Evolutionary conservation across 768 basidiomycete species (phyloP).

Genomic region (Favolaschia claudopus): DNA sequence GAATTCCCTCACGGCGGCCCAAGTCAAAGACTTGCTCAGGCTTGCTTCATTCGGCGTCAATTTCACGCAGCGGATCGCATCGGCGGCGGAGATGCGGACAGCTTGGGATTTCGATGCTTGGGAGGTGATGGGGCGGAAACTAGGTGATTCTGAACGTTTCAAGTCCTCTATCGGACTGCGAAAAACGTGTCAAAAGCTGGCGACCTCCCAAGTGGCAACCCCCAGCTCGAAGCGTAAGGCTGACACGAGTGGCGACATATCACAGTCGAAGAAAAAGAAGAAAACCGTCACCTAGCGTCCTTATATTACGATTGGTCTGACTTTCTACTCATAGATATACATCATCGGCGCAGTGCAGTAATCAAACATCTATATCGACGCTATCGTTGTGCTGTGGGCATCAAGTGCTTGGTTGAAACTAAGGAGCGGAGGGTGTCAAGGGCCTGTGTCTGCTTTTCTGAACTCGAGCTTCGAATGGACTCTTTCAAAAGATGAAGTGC

Average conservation of each 20-base stretch:
- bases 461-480: neutral
- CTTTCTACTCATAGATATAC: no score
- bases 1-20: conserved; percentile 58
- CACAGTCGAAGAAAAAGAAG: conserved; percentile 42
- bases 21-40: conserved; percentile 84
- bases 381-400: no score
- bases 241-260: conserved; percentile 29
- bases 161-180: conserved; percentile 67
- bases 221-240: conserved; percentile 49
- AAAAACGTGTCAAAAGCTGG: conserved; percentile 53
- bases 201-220: conserved; percentile 20
- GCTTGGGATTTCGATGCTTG: conserved; percentile 73
- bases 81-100: conserved; percentile 35
- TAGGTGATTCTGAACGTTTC: conserved; percentile 65
- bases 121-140: conserved; percentile 52
- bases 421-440: conserved; percentile 3
- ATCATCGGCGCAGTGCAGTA: no score
- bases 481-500: conserved; percentile 19
- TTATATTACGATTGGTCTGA: neutral
- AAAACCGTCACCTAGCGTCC: conserved; percentile 47
- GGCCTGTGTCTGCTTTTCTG: neutral
- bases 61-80: conserved; percentile 60
- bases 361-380: no score
- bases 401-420: no score
- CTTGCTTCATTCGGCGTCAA: conserved; percentile 70